These are phyloP conservation scores for Boechera retrofracta DNA, from an alignment of 345 rosid genomes.

Conservation along the genomic window DNA sequence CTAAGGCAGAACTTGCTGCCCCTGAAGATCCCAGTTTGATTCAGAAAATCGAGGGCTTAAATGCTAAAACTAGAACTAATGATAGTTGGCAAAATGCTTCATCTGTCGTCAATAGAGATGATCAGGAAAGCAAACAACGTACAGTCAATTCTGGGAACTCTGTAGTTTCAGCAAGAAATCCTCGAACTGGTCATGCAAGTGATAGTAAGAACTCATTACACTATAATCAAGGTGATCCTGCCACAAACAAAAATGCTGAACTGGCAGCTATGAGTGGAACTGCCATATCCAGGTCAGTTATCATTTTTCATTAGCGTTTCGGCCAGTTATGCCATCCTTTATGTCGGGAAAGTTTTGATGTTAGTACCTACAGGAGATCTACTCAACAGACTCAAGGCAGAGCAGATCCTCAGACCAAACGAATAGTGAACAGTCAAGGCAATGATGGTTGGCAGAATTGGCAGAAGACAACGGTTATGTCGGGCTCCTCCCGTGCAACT, in stretches of 20 bases:
- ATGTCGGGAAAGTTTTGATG: conserved; percentile 47
- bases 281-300: conserved; percentile 62
- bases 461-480: conserved; percentile 53
- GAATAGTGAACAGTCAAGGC: conserved; percentile 60
- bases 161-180: conserved; percentile 45
- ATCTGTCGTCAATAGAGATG: conserved; percentile 49
- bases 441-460: conserved; percentile 63
- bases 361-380: conserved; percentile 63
- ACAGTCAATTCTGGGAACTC: conserved; percentile 46
- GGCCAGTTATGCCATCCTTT: conserved; percentile 39
- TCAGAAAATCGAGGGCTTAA: conserved; percentile 87
- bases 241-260: conserved; percentile 53
- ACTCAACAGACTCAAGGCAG: conserved; percentile 60
- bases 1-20: conserved; percentile 47
- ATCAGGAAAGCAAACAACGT: conserved; percentile 53
- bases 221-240: conserved; percentile 48
- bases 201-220: conserved; percentile 45
- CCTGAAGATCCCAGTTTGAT: conserved; percentile 70
- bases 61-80: conserved; percentile 71
- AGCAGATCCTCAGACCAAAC: conserved; percentile 61
- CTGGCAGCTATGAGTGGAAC: conserved; percentile 34
- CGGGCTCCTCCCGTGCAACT: conserved; percentile 45
- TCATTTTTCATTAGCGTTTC: conserved; percentile 31
- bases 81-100: conserved; percentile 58
- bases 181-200: conserved; percentile 46